Evolutionary conservation across 139 green algal genomes (phyloP), one percentile per base, ranked within the genome.

Genomic region (Micractinium sp.): DNA sequence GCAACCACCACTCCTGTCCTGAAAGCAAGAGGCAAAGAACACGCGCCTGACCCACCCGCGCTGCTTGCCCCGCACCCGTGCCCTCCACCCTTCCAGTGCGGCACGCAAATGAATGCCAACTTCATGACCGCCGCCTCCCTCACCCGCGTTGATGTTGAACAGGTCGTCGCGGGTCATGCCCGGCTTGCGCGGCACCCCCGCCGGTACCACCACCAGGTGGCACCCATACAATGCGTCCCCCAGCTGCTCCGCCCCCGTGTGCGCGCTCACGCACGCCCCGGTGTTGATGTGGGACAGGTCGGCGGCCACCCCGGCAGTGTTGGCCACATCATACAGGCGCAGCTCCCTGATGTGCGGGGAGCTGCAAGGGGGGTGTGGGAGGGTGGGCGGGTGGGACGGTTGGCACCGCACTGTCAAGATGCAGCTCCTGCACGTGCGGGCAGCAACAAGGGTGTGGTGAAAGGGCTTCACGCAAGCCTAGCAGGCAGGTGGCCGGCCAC

Each of bases 151-250:
- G 91, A 98, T 99, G 93, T 98, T 98, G 96, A 99, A 99, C 76
- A 99, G 93, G 91, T 99, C 98, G 86, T 99, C 98, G 41, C 98
- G 95, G 1, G 97, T 99, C 98, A 99, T 99, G 90, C 98, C 98
- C 3, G 98, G 98, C 95, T 99, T 99, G 84, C 97, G 93, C 0
- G 95, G 95, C 82, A 99, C 96, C 35, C 98, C 98, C 2, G 98
- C 98, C 25, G 98, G 98, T 78, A 99, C 99, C 88, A 99, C 92
- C 56, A 99, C 96, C 25, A 99, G 91, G 85, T 97, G 90, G 12
- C 91, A 92, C 56, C 96, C 96, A 35, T 94, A 95, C 47, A 99
- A 90, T 0, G 95, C 95, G 20, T 81, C 94, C 0, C 41, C 84
- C 71, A 99, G 94, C 90, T 97, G 86, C 22, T 97, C 95, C 12